Evolutionary conservation across 148 eudicot genomes (phyloP).

Genomic region (Amaranthus cruentus): DNA sequence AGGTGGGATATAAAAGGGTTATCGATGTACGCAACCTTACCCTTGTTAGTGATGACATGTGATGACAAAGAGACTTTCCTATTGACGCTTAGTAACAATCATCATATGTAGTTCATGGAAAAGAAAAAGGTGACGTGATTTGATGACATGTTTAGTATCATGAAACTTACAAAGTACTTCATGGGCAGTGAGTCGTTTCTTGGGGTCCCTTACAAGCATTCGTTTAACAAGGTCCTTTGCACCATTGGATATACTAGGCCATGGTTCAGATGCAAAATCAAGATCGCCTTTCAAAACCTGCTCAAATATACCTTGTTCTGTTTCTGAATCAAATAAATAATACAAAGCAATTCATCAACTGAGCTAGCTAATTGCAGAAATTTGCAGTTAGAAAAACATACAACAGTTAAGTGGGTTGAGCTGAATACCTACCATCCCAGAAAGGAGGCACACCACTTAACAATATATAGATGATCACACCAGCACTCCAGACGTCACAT

Average conservation of each 20-base stretch:
- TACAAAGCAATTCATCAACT: neutral
- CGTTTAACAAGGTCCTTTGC: constrained; percentile 44
- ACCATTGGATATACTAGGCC: constrained; percentile 47
- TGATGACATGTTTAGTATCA: neutral
- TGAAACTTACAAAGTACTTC: constrained; percentile 45
- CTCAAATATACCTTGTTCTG: constrained; percentile 46
- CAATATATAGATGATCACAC: constrained; percentile 44
- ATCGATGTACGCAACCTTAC: too few species aligned
- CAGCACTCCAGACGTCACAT: constrained; percentile 52
- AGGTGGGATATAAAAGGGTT: too few species aligned
- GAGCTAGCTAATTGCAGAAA: neutral
- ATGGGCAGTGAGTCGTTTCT: constrained; percentile 41
- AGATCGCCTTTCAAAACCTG: constrained; percentile 46
- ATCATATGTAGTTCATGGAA: too few species aligned
- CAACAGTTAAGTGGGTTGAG: neutral
- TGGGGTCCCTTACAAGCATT: constrained; percentile 49
- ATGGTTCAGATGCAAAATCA: constrained; percentile 46
- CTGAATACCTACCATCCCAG: constrained; percentile 39
- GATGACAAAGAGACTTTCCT: too few species aligned
- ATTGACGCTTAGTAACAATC: too few species aligned
- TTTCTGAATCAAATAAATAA: constrained; percentile 23
- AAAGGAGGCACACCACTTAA: constrained; percentile 53
- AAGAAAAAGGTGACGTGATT: too few species aligned
- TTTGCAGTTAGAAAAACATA: neutral
- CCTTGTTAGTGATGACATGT: too few species aligned